Percentiles rank a stretch among this genome's conserved stretches.
Conservation (phyloP, 1,284 basidiomycete species). For the Anthracocystis walkeri region DNA sequence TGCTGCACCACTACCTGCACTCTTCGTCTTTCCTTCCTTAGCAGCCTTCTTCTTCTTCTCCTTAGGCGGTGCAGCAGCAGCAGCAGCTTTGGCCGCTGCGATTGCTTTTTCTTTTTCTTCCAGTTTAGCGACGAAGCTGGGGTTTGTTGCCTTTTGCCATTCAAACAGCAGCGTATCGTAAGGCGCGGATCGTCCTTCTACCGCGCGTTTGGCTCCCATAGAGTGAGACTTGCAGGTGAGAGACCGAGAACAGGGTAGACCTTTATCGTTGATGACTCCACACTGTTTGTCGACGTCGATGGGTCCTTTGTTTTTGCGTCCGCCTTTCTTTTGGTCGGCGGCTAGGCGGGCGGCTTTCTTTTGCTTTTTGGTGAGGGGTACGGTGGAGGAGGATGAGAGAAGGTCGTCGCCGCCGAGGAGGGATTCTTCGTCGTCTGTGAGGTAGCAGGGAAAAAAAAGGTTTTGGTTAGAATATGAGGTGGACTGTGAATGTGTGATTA, state of each 20-base stretch:
- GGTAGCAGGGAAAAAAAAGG: neutral
- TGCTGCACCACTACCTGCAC: slow-evolving; percentile 10
- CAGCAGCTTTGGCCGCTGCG: slow-evolving; percentile 58
- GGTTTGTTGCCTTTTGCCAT: slow-evolving; percentile 92
- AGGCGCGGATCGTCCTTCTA: slow-evolving; percentile 83
- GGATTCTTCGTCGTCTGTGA: slow-evolving; percentile 44
- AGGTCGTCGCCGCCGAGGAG: slow-evolving; percentile 31
- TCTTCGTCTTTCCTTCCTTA: slow-evolving; percentile 37
- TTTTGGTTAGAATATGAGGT: neutral
- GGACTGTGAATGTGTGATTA: neutral
- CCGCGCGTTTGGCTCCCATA: slow-evolving; percentile 94
- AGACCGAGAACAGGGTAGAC: slow-evolving; percentile 91
- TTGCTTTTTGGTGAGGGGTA: slow-evolving; percentile 34
- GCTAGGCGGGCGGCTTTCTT: slow-evolving; percentile 32
- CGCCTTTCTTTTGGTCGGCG: slow-evolving; percentile 52
- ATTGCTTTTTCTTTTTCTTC: slow-evolving; percentile 74
- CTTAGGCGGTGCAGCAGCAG: slow-evolving; percentile 49
- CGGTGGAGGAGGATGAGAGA: neutral
- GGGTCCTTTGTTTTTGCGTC: slow-evolving; percentile 56
- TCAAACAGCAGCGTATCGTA: slow-evolving; percentile 86
- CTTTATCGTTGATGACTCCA: slow-evolving; percentile 97
- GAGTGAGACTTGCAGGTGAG: slow-evolving; percentile 98
- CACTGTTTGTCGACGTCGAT: slow-evolving; percentile 89
- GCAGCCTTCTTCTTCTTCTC: slow-evolving; percentile 63
- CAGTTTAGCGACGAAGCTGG: slow-evolving; percentile 88